Base-by-base conservation (phyloP, 1,284 basidiomycete species). In the Irpex sp. region DNA sequence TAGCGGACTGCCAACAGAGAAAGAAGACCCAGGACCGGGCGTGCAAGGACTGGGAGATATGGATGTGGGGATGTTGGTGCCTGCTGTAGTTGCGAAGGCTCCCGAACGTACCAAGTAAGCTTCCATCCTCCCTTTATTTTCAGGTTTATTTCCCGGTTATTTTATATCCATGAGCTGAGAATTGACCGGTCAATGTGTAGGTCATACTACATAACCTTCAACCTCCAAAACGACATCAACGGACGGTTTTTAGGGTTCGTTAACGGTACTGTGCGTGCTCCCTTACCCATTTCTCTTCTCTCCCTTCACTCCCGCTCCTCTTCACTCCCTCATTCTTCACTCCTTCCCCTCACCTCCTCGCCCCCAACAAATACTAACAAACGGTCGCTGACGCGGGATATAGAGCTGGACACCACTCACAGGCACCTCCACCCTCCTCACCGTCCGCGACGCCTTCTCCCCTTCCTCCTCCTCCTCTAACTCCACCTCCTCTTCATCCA, bases 201-300 rank as follows among this genome's bases (percentile, higher is more conserved):
- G 26, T 26, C 26, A 26, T 26, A 26, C 26, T 26, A 26, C 26
- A 26, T 26, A 26, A 26, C 26, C 26, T 26, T 26, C 26, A 26
- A 26, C 26, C 26, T 26, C 26, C 26, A 26, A 58, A 74, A 76
- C 55, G 75, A 76, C 4, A 56, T 62, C 9, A 71, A 72, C 26
- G 70, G 69, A n/a, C 66, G 67, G n/a, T 79, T 76, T 71, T 72
- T 77, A 38, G 74, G 74, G 1, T 81, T 79, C 66, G 71, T 80
- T 57, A 80, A 79, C 62, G 66, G 65, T 48, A 79, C 78, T 2
- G 74, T 73, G 44, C 31, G 72, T 66, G 21, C 6, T 6, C 38
- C n/a, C n/a, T n/a, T 5, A 15, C 36, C 5, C 17, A 5, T 15
- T 15, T 51, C 9, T 51, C 57, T 49, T 26, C 3, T 26, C 21